phyloP scores from a whole-genome alignment of 1,139 yeast genomes.

The Nematodospora anomalae region DNA sequence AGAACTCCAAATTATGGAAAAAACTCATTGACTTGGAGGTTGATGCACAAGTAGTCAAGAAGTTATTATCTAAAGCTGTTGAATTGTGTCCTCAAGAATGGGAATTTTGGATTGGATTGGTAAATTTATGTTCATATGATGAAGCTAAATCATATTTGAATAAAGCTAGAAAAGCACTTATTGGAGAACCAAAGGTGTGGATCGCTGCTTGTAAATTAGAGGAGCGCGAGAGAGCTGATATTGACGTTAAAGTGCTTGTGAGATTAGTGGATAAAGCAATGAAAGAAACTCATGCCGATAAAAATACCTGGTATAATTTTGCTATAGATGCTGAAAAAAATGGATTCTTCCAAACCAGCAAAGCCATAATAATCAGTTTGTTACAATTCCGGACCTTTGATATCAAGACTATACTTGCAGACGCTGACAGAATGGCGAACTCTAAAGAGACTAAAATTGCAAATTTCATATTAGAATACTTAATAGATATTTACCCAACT shows the following conservation, averaged over 20 bases:
- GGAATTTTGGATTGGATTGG: constrained; percentile 59
- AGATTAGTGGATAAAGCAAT: constrained; percentile 56
- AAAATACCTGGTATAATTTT: constrained; percentile 45
- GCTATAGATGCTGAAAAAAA: constrained; percentile 41
- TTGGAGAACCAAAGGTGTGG: constrained; percentile 63
- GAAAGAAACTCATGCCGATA: constrained; percentile 25
- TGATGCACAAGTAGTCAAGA: constrained; percentile 44
- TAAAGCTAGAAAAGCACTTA: constrained; percentile 56
- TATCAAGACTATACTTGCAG: constrained; percentile 26
- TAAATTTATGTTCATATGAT: constrained; percentile 43
- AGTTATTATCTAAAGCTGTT: constrained; percentile 64
- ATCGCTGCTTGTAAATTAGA: constrained; percentile 70
- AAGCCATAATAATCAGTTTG: constrained; percentile 34
- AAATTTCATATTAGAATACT: constrained; percentile 46
- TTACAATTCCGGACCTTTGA: constrained; percentile 18
- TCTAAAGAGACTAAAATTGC: constrained; percentile 37
- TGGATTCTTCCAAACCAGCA: constrained; percentile 34
- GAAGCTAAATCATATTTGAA: constrained; percentile 59
- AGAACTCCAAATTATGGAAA: constrained; percentile 52
- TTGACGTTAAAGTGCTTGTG: constrained; percentile 35
- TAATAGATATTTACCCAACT: constrained; percentile 49
- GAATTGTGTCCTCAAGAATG: constrained; percentile 66
- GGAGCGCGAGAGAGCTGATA: constrained; percentile 46
- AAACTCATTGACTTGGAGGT: constrained; percentile 53
- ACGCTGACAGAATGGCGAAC: constrained; percentile 39